Evolutionary conservation across 106 monocot species (phyloP), one percentile per base, ranked within the genome.

Genomic region (Cymbidium sinense): DNA sequence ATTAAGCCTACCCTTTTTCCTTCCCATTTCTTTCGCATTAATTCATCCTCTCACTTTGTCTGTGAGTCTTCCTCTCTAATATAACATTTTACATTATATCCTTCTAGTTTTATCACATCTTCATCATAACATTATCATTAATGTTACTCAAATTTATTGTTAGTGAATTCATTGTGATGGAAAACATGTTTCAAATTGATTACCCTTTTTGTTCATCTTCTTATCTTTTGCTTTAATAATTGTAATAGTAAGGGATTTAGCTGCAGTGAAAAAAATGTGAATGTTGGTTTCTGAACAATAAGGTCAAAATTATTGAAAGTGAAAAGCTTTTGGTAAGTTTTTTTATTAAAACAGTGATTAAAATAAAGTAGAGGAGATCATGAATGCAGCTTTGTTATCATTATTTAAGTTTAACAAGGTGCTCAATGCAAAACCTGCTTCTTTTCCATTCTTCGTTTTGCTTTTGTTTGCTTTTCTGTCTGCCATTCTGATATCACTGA

Each of bases 401-500:
- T 25, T n/a, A 62, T 62, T 23, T 62, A 62, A 62, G 27, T 67
- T 30, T 67, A 31, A 33, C 67, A 31, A 31, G 61, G 10, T 15
- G 7, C 33, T 39, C 5, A 7, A 71, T 37, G 71, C 37, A 67
- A 67, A 33, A 81, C 81, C 81, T 82, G 34, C 39, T 82, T 82
- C 12, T 3, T 50, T 76, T 82, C 81, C 71, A 77, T 30, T 39
- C 41, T 37, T 7, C 55, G 20, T 58, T 39, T 76, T 29, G 81
- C 81, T 71, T 70, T 82, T 70, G 64, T 54, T 50, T 82, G 77
- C 76, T 82, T 76, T 76, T 82, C 77, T 18, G 25, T 77, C 67
- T 82, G 76, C 81, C 81, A 82, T 41, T 82, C 77, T 70, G 76
- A 28, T 19, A 82, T 82, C 81, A 71, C 51, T 17, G 70, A 77